A percentile compares a stretch with the other conserved stretches of the same genome.
These are phyloP conservation scores for Aspergillus leporis DNA, from an alignment of 495 filamentous ascomycete genomes.

Conservation along the genomic window DNA sequence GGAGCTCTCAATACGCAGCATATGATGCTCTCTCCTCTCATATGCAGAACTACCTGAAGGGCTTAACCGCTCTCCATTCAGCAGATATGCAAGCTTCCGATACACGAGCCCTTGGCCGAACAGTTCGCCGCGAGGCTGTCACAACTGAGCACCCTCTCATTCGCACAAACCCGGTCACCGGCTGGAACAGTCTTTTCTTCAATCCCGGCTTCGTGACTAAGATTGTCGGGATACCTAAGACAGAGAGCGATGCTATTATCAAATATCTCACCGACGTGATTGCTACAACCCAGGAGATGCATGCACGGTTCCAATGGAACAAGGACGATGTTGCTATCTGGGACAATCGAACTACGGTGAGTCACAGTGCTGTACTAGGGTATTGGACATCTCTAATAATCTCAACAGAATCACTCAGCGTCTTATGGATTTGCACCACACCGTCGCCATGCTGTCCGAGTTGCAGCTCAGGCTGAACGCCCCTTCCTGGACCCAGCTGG, in stretches of 20 bases:
- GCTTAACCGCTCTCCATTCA: slow-evolving; percentile 69
- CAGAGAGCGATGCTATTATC: slow-evolving; percentile 67
- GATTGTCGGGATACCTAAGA: slow-evolving; percentile 67
- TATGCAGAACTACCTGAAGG: slow-evolving; percentile 72
- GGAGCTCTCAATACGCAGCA: slow-evolving; percentile 72
- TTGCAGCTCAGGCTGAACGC: slow-evolving; percentile 57
- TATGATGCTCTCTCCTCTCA: slow-evolving; percentile 67
- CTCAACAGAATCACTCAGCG: slow-evolving; percentile 56
- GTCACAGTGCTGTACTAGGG: slow-evolving; percentile 15
- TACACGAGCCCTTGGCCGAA: slow-evolving; percentile 57
- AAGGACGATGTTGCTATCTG: slow-evolving; percentile 71
- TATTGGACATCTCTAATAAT: not conserved
- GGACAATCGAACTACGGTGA: slow-evolving; percentile 69
- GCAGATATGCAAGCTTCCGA: slow-evolving; percentile 70
- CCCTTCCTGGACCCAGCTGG: slow-evolving; percentile 53
- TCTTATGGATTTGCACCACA: slow-evolving; percentile 64
- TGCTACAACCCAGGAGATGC: slow-evolving; percentile 62
- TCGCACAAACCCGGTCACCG: slow-evolving; percentile 70
- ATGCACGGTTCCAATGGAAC: slow-evolving; percentile 71
- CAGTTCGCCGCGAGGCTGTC: slow-evolving; percentile 67
- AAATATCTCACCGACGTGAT: slow-evolving; percentile 65
- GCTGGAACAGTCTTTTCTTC: slow-evolving; percentile 74
- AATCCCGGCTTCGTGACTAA: slow-evolving; percentile 76
- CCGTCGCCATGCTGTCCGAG: slow-evolving; percentile 62
- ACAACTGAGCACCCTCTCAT: slow-evolving; percentile 70